Percentiles rank a stretch among this genome's conserved stretches.
Evolutionary conservation across 805 yeast species (phyloP).

Genomic region (Pichia deserticola): DNA sequence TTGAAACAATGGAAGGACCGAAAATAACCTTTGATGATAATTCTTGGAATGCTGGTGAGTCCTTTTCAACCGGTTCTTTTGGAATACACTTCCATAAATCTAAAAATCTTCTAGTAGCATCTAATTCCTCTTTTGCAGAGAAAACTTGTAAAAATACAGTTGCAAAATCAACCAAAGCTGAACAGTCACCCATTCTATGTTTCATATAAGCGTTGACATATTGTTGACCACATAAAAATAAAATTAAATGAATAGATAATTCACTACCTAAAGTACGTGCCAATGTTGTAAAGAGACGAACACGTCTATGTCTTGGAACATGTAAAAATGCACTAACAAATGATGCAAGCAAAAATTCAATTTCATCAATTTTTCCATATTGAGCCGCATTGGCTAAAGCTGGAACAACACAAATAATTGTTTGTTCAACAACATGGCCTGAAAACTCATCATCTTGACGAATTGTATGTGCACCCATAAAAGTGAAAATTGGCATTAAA

Average conservation of each 20-base stretch:
- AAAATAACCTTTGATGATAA: slow-evolving; percentile 52
- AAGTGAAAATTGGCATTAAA: slow-evolving; percentile 98
- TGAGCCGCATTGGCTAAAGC: slow-evolving; percentile 57
- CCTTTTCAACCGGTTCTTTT: slow-evolving; percentile 32
- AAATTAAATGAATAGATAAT: slow-evolving; percentile 58
- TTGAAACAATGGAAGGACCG: slow-evolving; percentile 50
- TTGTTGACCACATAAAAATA: slow-evolving; percentile 78
- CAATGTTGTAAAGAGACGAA: slow-evolving; percentile 70
- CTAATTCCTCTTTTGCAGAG: slow-evolving; percentile 57
- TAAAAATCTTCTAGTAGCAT: slow-evolving; percentile 44
- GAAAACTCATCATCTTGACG: slow-evolving; percentile 97
- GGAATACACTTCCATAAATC: slow-evolving; percentile 46
- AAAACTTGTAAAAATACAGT: slow-evolving; percentile 64
- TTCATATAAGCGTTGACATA: slow-evolving; percentile 47
- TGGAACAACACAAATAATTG: slow-evolving; percentile 84
- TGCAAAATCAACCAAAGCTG: slow-evolving; percentile 63
- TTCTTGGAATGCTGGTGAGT: slow-evolving; percentile 28
- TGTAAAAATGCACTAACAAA: slow-evolving; percentile 94
- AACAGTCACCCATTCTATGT: slow-evolving; percentile 59
- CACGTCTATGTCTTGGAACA: slow-evolving; percentile 94
- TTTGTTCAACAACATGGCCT: slow-evolving; percentile 84
- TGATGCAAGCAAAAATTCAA: slow-evolving; percentile 77
- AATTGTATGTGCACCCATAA: slow-evolving; percentile 96
- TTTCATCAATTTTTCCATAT: slow-evolving; percentile 47
- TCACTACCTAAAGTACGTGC: slow-evolving; percentile 66